Base-by-base conservation (phyloP, 768 basidiomycete species). In the Collybiopsis confluens region DNA sequence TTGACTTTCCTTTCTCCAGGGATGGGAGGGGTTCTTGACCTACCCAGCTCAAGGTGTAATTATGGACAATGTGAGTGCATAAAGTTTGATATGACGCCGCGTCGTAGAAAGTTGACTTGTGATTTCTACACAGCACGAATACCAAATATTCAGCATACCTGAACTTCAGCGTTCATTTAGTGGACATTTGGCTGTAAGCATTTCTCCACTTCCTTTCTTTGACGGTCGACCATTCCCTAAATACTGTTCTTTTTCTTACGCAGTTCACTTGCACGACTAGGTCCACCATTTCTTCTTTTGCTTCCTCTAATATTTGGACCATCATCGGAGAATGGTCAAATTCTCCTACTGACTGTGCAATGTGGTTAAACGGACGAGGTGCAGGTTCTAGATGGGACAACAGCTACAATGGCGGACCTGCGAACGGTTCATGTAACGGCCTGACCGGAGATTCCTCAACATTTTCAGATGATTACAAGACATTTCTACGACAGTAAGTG, bases 291-390 rank as follows among this genome's bases (percentile, higher is more conserved):
- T 65, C 72, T 2, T 56, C 66, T 2, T 88, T 73, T 62, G 73
- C 81, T 5, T 55, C 71, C 4, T 66, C 70, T 9, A 84, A 85
- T 57, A 70, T 91, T 28, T 90, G 84, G 84, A 90, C 87, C 2
- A 72, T 90, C 27, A 73, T 85, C 11, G 89, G 90, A 21, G 91
- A 93, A 73, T 93, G 88, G 83, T 86, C 87, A 15, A 82, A 76
- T 20, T 83, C 87, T 0, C 67, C 76, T 8, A 90, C 87, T 0
- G 88, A 90, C 64, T 92, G 90, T 61, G 85, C 90, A 0, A 68
- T 68, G 60, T 92, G 86, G 86, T 72, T 93, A 7, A 92, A 92
- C 63, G 91, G 91, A 0, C 76, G 88, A 38, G 84, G 83, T 20
- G 72, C 78, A 35, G 89, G 89, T 11, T 70, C 85, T 0, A 76